These are phyloP conservation scores for Moesziomyces aphidis DNA, from an alignment of 1,284 basidiomycete genomes.

Conservation along the genomic window DNA sequence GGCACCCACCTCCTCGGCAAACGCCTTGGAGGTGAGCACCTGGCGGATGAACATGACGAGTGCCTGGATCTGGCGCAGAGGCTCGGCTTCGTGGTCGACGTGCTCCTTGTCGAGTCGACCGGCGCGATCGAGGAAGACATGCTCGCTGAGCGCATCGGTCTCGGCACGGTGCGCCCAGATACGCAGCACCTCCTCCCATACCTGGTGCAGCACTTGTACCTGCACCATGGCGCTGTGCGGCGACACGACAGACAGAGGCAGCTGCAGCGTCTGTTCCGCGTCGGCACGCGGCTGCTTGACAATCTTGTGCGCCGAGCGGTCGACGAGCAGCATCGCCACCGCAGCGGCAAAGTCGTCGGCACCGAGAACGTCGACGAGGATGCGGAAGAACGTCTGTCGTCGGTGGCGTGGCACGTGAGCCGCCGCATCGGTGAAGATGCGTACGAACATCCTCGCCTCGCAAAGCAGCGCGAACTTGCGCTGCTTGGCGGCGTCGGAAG, in stretches of 20 bases:
- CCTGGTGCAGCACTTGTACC: slow-evolving; percentile 70
- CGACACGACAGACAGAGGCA: slow-evolving; percentile 74
- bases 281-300: slow-evolving; percentile 73
- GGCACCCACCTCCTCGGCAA: slow-evolving; percentile 31
- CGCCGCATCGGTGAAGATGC: slow-evolving; percentile 88
- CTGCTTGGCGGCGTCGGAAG: slow-evolving; percentile 48
- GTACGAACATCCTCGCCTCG: slow-evolving; percentile 74
- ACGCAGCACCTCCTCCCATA: slow-evolving; percentile 53
- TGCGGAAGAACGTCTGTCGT: slow-evolving; percentile 88
- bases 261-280: slow-evolving; percentile 71
- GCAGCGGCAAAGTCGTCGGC: slow-evolving; percentile 84
- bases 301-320: slow-evolving; percentile 81
- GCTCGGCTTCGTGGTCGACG: slow-evolving; percentile 55
- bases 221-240: slow-evolving; percentile 74
- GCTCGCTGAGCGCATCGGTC: slow-evolving; percentile 37
- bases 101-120: slow-evolving; percentile 55
- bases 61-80: slow-evolving; percentile 52
- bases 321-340: slow-evolving; percentile 85
- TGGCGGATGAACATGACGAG: slow-evolving; percentile 55
- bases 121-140: slow-evolving; percentile 58
- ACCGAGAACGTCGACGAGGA: slow-evolving; percentile 88
- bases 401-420: slow-evolving; percentile 88
- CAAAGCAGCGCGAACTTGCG: slow-evolving; percentile 50
- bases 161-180: slow-evolving; percentile 49
- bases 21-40: slow-evolving; percentile 40